These are phyloP conservation scores for Skeletonema potamos DNA, from an alignment of 108 stramenopile genomes.

Conservation along the genomic window DNA sequence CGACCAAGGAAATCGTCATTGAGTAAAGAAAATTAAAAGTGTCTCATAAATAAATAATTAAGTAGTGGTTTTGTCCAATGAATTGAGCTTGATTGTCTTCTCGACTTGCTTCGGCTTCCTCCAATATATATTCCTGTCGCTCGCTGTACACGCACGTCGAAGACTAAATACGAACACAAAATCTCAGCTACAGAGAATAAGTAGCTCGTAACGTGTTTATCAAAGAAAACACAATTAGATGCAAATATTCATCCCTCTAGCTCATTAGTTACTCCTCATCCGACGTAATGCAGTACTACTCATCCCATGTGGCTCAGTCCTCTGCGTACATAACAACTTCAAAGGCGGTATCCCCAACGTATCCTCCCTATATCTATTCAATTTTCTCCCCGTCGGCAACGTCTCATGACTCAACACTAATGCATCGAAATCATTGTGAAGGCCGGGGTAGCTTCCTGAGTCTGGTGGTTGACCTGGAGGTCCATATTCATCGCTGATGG, in stretches of 20 bases:
- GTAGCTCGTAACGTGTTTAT: too few species aligned
- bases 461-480: conserved; percentile 63
- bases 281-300: conserved; percentile 80
- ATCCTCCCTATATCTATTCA: conserved; percentile 65
- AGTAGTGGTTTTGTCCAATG: neutral
- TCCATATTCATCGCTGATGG: conserved; percentile 79
- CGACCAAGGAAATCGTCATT: conserved; percentile 96
- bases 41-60: neutral
- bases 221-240: too few species aligned
- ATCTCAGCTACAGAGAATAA: too few species aligned
- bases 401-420: conserved; percentile 86
- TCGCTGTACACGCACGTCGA: too few species aligned
- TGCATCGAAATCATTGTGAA: conserved; percentile 70
- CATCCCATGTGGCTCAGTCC: conserved; percentile 89
- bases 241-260: neutral
- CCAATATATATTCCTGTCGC: too few species aligned
- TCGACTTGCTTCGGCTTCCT: too few species aligned
- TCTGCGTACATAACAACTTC: conserved; percentile 77
- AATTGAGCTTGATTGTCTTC: neutral
- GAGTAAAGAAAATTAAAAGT: conserved; percentile 55
- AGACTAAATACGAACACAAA: too few species aligned
- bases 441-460: conserved; percentile 22
- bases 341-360: conserved; percentile 66
- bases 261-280: conserved; percentile 21
- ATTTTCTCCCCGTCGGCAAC: conserved; percentile 65